Conservation (phyloP, 1,139 yeast genomes). For the Candida mesenterica region DNA sequence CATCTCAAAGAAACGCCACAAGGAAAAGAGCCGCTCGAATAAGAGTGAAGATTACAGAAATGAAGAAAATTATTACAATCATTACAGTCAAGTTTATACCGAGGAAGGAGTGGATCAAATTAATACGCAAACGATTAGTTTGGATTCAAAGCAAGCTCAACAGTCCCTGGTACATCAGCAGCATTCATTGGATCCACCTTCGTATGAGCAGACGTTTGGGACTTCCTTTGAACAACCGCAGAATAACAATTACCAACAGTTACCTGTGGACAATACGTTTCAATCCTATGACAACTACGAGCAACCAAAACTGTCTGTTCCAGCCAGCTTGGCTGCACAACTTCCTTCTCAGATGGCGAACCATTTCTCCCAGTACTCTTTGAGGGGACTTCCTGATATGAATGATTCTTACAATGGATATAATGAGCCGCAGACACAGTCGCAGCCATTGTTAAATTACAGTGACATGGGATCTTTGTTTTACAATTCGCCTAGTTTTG, state of each 20-base stretch:
- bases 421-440: slow-evolving; percentile 4
- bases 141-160: too few species aligned
- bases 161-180: too few species aligned
- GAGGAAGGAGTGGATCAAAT: slow-evolving; percentile 14
- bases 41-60: too few species aligned
- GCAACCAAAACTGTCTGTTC: slow-evolving; percentile 1
- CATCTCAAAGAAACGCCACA: slow-evolving; percentile 23
- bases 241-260: background rate
- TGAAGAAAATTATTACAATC: slow-evolving; percentile 18
- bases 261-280: too few species aligned
- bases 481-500: slow-evolving; percentile 18
- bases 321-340: slow-evolving; percentile 1
- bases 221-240: background rate
- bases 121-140: slow-evolving; percentile 8
- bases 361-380: background rate
- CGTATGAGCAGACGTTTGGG: slow-evolving; percentile 3
- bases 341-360: slow-evolving; percentile 1
- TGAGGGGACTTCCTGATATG: background rate
- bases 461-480: slow-evolving; percentile 13
- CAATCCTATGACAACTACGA: too few species aligned
- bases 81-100: slow-evolving; percentile 27
- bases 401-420: background rate
- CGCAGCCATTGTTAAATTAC: slow-evolving; percentile 6
- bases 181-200: background rate
- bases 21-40: slow-evolving; percentile 1